These are phyloP conservation scores for Peniophora sp. DNA, from an alignment of 1,284 basidiomycete genomes.

Conservation along the genomic window DNA sequence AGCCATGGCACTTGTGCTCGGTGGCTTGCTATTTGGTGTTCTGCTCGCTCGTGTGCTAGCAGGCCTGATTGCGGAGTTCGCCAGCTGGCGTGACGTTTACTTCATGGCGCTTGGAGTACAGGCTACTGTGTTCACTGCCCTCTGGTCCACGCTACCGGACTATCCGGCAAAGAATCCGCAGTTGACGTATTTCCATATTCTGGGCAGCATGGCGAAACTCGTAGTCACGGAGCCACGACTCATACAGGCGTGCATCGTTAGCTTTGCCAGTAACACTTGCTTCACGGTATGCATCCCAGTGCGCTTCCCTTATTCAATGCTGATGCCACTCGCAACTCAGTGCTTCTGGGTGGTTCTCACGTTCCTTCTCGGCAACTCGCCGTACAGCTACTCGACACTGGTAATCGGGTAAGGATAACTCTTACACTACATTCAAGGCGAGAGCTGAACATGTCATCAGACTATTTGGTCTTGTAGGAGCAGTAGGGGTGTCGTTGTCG, in stretches of 20 bases:
- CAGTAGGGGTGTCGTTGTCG: conserved; percentile 36
- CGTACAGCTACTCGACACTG: conserved; percentile 37
- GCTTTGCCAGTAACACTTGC: conserved; percentile 25
- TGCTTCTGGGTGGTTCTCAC: conserved; percentile 42
- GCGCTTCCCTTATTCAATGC: too few relatives aligned
- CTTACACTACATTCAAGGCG: too few relatives aligned
- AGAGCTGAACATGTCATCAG: conserved; percentile 35
- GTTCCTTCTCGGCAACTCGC: conserved; percentile 40
- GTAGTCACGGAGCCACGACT: conserved; percentile 42
- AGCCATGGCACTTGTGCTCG: conserved; percentile 42
- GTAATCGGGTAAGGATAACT: conserved; percentile 5
- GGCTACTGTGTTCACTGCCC: conserved; percentile 23
- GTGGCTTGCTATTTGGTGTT: conserved; percentile 41
- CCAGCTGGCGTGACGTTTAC: conserved; percentile 39
- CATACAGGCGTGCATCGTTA: conserved; percentile 37
- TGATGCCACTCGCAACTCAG: too few relatives aligned
- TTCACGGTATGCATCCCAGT: too few relatives aligned
- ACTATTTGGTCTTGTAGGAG: conserved; percentile 46
- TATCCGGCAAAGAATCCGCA: conserved; percentile 36
- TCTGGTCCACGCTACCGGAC: conserved; percentile 42
- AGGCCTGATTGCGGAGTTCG: conserved; percentile 38
- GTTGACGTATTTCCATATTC: conserved; percentile 35
- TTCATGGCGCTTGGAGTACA: conserved; percentile 37
- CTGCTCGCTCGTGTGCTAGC: conserved; percentile 41
- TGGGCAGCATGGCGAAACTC: conserved; percentile 39